Evolutionary conservation across 768 basidiomycete genomes (phyloP).

Genomic region (Rhizopogon vulgaris): DNA sequence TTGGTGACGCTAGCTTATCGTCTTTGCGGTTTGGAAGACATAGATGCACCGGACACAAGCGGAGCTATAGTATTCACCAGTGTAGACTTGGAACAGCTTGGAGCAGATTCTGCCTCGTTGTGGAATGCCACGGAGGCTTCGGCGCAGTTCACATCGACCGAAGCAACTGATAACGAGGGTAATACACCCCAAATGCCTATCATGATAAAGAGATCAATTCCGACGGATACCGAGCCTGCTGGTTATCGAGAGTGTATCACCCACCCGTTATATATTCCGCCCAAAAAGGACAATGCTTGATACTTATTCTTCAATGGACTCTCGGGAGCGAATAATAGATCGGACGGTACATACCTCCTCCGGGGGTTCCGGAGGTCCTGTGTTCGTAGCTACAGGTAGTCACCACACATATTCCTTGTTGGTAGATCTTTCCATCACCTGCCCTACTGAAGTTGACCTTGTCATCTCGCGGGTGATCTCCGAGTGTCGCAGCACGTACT

Average conservation of each 20-base stretch:
- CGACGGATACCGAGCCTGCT: background rate
- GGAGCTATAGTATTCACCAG: constrained; percentile 11
- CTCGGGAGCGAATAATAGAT: too few relatives aligned
- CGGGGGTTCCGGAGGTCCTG: too few relatives aligned
- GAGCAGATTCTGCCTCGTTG: background rate
- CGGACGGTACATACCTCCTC: too few relatives aligned
- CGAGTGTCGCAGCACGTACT: too few relatives aligned
- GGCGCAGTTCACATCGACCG: background rate
- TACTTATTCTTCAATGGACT: background rate
- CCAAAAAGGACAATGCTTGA: background rate
- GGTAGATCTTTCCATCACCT: too few relatives aligned
- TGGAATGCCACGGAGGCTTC: background rate
- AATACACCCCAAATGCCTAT: background rate
- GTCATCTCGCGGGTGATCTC: too few relatives aligned
- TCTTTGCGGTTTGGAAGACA: constrained; percentile 4
- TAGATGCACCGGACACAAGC: background rate
- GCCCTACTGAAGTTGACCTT: too few relatives aligned
- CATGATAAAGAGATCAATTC: background rate
- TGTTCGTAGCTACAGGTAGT: too few relatives aligned
- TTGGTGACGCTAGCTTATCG: constrained; percentile 11
- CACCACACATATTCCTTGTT: too few relatives aligned
- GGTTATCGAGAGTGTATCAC: background rate
- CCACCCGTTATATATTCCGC: background rate
- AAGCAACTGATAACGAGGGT: background rate
- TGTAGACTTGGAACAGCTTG: constrained; percentile 4